phyloP scores from a whole-genome alignment of 805 yeast species.

The Citeromyces matritensis region DNA sequence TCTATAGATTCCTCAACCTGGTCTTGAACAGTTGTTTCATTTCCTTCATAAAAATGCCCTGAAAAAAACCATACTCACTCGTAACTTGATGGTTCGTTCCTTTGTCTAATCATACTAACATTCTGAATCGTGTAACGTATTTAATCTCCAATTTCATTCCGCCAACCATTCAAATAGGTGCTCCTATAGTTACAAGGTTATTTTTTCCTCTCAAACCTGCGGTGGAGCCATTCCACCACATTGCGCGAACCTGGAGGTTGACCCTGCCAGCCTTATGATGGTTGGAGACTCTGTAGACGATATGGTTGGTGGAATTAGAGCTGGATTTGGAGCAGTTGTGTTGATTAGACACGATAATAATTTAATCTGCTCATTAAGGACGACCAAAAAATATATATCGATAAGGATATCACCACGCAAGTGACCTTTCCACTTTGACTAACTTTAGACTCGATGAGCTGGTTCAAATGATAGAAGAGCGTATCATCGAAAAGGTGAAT shows the following conservation, averaged over 20 bases:
- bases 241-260: constrained; percentile 30
- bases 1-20: constrained; percentile 19
- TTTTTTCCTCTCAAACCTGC: constrained; percentile 58
- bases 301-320: constrained; percentile 45
- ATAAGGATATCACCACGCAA: no score
- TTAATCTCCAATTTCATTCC: constrained; percentile 28
- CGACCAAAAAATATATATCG: no score
- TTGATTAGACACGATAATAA: constrained; percentile 39
- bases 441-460: no score
- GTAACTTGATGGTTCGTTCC: constrained; percentile 22
- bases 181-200: constrained; percentile 45
- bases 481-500: no score
- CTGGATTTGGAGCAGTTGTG: constrained; percentile 47
- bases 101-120: no score
- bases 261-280: constrained; percentile 38
- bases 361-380: no score
- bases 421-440: no score
- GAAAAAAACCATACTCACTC: no score
- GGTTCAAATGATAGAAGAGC: no score
- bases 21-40: constrained; percentile 25
- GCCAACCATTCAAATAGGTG: constrained; percentile 17
- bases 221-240: constrained; percentile 46
- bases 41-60: no score
- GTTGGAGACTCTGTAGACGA: constrained; percentile 67
- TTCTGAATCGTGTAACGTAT: constrained; percentile 49